These are phyloP conservation scores for Tetracladium marchalianum DNA, from an alignment of 495 filamentous ascomycete species.

Conservation along the genomic window DNA sequence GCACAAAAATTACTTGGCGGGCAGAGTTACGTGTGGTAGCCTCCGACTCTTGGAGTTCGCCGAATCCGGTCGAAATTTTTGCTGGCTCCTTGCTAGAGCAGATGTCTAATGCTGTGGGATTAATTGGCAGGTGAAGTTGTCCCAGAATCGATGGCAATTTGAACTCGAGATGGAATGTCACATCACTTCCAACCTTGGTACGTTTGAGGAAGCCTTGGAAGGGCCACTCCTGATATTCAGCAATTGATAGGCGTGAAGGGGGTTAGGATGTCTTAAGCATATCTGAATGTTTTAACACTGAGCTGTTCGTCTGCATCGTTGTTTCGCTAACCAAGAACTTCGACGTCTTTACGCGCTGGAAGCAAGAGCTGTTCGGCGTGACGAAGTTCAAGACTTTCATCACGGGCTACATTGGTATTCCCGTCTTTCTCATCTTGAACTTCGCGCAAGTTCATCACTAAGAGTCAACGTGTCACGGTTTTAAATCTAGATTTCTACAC, in stretches of 20 bases:
- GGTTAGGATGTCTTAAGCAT: no score
- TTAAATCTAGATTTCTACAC: conserved; percentile 52
- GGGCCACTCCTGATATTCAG: conserved; percentile 15
- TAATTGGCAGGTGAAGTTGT: conserved; percentile 7
- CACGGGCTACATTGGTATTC: conserved; percentile 75
- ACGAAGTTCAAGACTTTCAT: conserved; percentile 69
- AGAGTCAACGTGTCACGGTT: conserved; percentile 40
- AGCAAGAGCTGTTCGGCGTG: conserved; percentile 37
- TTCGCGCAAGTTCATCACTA: conserved; percentile 52
- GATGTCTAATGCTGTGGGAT: conserved; percentile 5
- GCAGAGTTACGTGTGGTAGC: no score
- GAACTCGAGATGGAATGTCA: conserved; percentile 16
- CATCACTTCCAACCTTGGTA: conserved; percentile 9
- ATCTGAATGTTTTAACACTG: no score
- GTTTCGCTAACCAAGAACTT: conserved; percentile 70
- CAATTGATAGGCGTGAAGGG: no score
- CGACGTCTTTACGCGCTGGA: conserved; percentile 57
- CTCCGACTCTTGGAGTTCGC: no score
- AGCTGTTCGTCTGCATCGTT: conserved; percentile 55
- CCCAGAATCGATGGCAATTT: conserved; percentile 7
- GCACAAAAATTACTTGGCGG: no score
- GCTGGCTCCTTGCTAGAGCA: conserved; percentile 2
- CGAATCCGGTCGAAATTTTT: no score
- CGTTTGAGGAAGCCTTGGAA: conserved; percentile 18
- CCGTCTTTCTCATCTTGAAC: conserved; percentile 61